A percentile compares a stretch with the other conserved stretches of the same genome.
Conservation (phyloP, 129 eudicot species). For the Tagetes patula region DNA sequence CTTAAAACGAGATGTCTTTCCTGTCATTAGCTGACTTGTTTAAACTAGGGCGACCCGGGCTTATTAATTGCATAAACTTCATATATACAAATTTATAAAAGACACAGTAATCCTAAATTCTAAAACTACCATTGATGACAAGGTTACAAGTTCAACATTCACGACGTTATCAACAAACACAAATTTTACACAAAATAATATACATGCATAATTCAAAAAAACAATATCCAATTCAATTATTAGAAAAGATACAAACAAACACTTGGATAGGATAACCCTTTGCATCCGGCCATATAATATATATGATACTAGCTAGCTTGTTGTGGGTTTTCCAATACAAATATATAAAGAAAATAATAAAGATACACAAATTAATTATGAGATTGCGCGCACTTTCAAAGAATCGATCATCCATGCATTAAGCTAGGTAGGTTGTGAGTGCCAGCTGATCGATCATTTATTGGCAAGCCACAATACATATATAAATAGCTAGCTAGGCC, state of each 20-base stretch:
- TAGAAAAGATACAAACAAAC: conserved; percentile 14
- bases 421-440: too few relatives aligned
- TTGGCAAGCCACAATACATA: conserved; percentile 10
- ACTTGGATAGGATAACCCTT: conserved; percentile 24
- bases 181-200: not conserved
- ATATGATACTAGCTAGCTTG: not conserved
- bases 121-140: too few relatives aligned
- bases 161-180: not conserved
- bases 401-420: not conserved
- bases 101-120: too few relatives aligned
- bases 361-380: conserved; percentile 17
- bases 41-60: too few relatives aligned
- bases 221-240: conserved; percentile 7
- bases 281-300: not conserved
- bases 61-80: too few relatives aligned
- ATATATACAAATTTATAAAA: too few relatives aligned
- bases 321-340: conserved; percentile 16
- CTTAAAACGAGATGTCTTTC: too few relatives aligned
- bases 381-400: conserved; percentile 2
- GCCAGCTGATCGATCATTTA: not conserved
- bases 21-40: too few relatives aligned
- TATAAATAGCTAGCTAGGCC: too few relatives aligned
- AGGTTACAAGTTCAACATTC: too few relatives aligned
- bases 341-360: not conserved
- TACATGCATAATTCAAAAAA: not conserved